These are phyloP conservation scores for Poterioochromonas sp. DNA, from an alignment of 352 stramenopile genomes.

Conservation along the genomic window DNA sequence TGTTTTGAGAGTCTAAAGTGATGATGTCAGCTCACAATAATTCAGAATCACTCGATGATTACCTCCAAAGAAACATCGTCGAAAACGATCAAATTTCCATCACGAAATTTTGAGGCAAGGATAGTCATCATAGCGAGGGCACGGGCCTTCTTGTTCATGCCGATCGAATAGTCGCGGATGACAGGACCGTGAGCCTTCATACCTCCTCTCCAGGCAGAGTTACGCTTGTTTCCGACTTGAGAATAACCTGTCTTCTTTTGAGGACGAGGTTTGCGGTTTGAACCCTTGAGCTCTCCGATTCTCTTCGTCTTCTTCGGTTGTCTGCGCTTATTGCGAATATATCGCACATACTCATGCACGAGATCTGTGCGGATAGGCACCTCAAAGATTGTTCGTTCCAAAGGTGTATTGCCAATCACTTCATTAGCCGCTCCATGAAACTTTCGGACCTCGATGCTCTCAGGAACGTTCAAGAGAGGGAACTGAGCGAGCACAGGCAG, in stretches of 20 bases:
- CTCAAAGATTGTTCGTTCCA: conserved; percentile 1
- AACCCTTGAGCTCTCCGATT: conserved; percentile 56
- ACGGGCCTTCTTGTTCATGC: conserved; percentile 64
- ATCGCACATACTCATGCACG: neutral
- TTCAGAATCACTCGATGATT: neutral
- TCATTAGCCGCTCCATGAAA: too few relatives aligned
- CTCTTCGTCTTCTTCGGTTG: conserved; percentile 54
- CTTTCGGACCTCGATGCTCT: neutral
- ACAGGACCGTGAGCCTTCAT: conserved; percentile 62
- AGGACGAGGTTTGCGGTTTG: conserved; percentile 57
- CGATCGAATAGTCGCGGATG: conserved; percentile 60
- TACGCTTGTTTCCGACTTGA: conserved; percentile 57
- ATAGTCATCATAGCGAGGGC: conserved; percentile 42
- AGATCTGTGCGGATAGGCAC: conserved; percentile 14
- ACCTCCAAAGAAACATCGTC: conserved; percentile 43
- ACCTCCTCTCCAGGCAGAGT: conserved; percentile 64
- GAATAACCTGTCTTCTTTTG: conserved; percentile 65
- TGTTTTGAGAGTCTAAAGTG: neutral
- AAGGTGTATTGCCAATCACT: neutral
- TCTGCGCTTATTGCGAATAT: neutral
- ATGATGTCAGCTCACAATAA: too few relatives aligned
- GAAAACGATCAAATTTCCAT: conserved; percentile 67
- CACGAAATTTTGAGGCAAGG: conserved; percentile 63
- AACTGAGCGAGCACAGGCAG: too few relatives aligned
- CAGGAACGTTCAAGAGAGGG: neutral